A percentile compares a stretch with the other conserved stretches of the same genome.
These are phyloP conservation scores for Capronia coronata DNA, from an alignment of 2,329 filamentous ascomycete genomes.

Conservation along the genomic window DNA sequence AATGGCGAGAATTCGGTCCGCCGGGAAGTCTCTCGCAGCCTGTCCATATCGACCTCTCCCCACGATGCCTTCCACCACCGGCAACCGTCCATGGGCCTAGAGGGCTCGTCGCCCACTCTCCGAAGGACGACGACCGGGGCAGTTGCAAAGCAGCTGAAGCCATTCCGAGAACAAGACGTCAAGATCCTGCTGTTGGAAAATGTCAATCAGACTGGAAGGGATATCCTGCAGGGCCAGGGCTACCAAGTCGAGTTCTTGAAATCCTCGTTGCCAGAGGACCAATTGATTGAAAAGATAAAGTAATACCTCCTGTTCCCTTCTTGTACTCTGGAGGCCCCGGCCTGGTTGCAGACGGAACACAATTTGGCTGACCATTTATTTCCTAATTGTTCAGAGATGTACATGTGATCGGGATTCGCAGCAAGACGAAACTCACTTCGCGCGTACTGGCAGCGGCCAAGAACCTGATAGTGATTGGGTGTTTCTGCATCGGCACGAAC, in stretches of 20 bases:
- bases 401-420: constrained; percentile 95
- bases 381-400: constrained; percentile 61
- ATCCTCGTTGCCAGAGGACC: constrained; percentile 79
- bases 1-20: constrained; percentile 22
- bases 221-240: constrained; percentile 75
- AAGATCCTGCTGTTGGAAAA: constrained; percentile 95
- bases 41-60: constrained; percentile 69
- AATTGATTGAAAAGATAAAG: constrained; percentile 96
- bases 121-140: constrained; percentile 41
- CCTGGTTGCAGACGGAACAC: not conserved
- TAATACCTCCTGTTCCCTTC: constrained; percentile 34
- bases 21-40: constrained; percentile 51
- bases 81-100: constrained; percentile 27
- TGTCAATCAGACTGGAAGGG: constrained; percentile 81
- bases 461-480: constrained; percentile 91
- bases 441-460: constrained; percentile 81
- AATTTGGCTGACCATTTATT: constrained; percentile 8
- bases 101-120: constrained; percentile 38
- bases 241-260: constrained; percentile 95
- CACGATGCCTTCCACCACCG: constrained; percentile 58
- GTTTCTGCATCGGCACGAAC: constrained; percentile 98
- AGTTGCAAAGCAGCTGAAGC: constrained; percentile 72
- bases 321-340: not conserved
- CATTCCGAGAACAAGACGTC: constrained; percentile 91
- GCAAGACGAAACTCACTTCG: constrained; percentile 89